phyloP scores from a whole-genome alignment of 352 stramenopile species.

The Chrysophaeum taylorii region DNA sequence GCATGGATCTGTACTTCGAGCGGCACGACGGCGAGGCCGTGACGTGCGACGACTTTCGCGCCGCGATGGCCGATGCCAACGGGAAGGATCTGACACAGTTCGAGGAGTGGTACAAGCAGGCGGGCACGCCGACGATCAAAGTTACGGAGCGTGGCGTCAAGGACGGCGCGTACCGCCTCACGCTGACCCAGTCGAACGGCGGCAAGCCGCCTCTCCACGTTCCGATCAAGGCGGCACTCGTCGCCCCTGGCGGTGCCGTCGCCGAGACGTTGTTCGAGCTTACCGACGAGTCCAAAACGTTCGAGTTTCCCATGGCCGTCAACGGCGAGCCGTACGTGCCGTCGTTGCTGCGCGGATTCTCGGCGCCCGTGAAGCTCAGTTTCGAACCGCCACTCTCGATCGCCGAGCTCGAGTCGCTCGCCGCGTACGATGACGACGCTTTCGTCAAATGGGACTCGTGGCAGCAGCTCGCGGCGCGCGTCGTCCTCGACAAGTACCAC shows the following conservation, averaged over 20 bases:
- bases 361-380: slow-evolving; percentile 52
- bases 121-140: slow-evolving; percentile 60
- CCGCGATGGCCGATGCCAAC: slow-evolving; percentile 69
- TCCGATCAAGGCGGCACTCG: slow-evolving; percentile 55
- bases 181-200: slow-evolving; percentile 33
- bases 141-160: slow-evolving; percentile 15
- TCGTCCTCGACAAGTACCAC: slow-evolving; percentile 23
- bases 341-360: slow-evolving; percentile 61
- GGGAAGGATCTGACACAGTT: slow-evolving; percentile 47
- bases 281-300: slow-evolving; percentile 51
- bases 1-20: slow-evolving; percentile 39
- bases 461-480: slow-evolving; percentile 42
- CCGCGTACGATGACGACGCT: slow-evolving; percentile 60
- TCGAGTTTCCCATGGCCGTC: slow-evolving; percentile 42
- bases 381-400: slow-evolving; percentile 13
- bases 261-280: slow-evolving; percentile 55
- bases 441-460: slow-evolving; percentile 68
- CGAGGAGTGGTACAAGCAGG: slow-evolving; percentile 56
- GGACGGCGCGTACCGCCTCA: slow-evolving; percentile 23
- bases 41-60: slow-evolving; percentile 71
- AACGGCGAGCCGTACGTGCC: slow-evolving; percentile 34
- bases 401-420: slow-evolving; percentile 54
- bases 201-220: slow-evolving; percentile 51
- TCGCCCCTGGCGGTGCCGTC: slow-evolving; percentile 51
- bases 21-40: slow-evolving; percentile 57